phyloP scores from a whole-genome alignment of 805 yeast species.

The Cyberlindnera petersonii region DNA sequence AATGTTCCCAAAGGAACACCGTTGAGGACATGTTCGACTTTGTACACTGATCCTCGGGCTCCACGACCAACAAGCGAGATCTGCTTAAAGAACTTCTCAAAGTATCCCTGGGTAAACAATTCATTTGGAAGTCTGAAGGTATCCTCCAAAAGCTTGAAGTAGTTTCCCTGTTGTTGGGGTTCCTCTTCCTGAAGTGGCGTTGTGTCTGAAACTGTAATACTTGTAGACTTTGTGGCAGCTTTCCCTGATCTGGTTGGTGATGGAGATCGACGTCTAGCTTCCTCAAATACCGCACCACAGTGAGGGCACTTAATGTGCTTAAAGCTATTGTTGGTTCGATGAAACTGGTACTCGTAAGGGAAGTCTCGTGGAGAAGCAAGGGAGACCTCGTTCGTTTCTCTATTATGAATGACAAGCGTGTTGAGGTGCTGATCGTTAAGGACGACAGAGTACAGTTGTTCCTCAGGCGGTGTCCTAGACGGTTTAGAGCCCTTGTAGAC shows the following conservation, averaged over 20 bases:
- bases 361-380: conserved; percentile 5
- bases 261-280: background rate
- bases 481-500: conserved; percentile 10
- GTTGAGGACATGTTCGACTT: conserved; percentile 78
- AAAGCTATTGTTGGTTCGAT: no score
- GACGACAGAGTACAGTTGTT: conserved; percentile 18
- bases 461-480: conserved; percentile 8
- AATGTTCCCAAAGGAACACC: conserved; percentile 69
- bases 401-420: conserved; percentile 15
- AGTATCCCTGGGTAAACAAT: conserved; percentile 81
- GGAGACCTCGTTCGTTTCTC: conserved; percentile 17
- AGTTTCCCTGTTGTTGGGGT: conserved; percentile 12
- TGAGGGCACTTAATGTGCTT: conserved; percentile 13
- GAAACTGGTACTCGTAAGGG: background rate
- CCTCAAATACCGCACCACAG: conserved; percentile 13
- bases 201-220: background rate
- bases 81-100: conserved; percentile 62
- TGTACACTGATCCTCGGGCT: conserved; percentile 77
- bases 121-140: conserved; percentile 38
- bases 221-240: background rate
- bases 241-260: conserved; percentile 3
- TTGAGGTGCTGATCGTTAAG: conserved; percentile 12
- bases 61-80: conserved; percentile 70
- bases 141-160: conserved; percentile 23
- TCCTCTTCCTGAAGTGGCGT: conserved; percentile 1